A percentile compares a stretch with the other conserved stretches of the same genome.
Conservation (phyloP, 352 stramenopile genomes). For the Phytopythium kandeliae region DNA sequence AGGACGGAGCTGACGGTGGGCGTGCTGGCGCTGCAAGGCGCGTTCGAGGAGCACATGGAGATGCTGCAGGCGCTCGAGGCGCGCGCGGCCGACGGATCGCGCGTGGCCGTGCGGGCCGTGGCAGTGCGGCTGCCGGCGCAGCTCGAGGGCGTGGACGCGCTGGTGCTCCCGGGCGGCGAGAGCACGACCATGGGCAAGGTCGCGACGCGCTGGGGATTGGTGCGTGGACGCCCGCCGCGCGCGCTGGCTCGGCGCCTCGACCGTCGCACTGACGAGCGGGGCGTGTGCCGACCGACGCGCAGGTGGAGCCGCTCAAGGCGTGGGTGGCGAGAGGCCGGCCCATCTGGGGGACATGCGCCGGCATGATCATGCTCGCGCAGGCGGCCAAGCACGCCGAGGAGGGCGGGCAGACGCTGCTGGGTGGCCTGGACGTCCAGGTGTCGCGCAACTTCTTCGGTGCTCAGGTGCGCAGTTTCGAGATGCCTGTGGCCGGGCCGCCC, state of each 20-base stretch:
- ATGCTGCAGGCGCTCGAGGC: slow-evolving; percentile 58
- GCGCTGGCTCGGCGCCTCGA: background rate
- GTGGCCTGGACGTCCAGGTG: slow-evolving; percentile 94
- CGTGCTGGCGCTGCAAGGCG: slow-evolving; percentile 87
- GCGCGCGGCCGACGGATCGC: slow-evolving; percentile 12
- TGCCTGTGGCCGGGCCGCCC: slow-evolving; percentile 50
- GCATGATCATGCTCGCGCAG: slow-evolving; percentile 95
- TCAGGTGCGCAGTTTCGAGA: slow-evolving; percentile 85
- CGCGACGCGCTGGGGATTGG: slow-evolving; percentile 71
- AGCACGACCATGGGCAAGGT: slow-evolving; percentile 95
- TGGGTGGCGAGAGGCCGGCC: slow-evolving; percentile 69
- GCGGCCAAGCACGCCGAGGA: slow-evolving; percentile 79
- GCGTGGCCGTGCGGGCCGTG: slow-evolving; percentile 39
- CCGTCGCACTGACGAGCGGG: background rate
- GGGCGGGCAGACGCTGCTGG: slow-evolving; percentile 92
- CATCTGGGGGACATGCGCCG: slow-evolving; percentile 96
- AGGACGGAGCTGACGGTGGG: slow-evolving; percentile 50
- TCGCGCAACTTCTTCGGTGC: slow-evolving; percentile 97
- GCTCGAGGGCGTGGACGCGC: slow-evolving; percentile 79
- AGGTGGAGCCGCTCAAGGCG: slow-evolving; percentile 68
- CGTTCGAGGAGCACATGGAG: slow-evolving; percentile 89
- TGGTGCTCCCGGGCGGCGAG: slow-evolving; percentile 94
- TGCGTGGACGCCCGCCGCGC: slow-evolving; percentile 6
- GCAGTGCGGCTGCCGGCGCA: slow-evolving; percentile 82
- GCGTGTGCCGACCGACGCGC: background rate